Evolutionary conservation across 352 stramenopile species (phyloP), one percentile per base, ranked within the genome.

Genomic region (Peronospora farinosa): DNA sequence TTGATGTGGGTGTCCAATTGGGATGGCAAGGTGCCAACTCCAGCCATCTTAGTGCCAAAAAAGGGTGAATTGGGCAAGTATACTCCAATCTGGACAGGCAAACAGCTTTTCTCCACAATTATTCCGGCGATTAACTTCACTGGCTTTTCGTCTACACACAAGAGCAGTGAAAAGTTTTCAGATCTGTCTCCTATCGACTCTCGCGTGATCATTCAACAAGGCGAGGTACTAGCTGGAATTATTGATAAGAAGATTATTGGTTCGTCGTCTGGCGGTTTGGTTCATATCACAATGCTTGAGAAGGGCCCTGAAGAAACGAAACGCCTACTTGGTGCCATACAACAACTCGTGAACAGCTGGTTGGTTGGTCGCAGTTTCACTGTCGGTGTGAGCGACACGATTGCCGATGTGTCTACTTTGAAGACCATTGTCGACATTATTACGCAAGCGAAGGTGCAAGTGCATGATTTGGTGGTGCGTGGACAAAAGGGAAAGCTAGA

Each of bases 231-330:
- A 11, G 89, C 93, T 60, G 97, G 97, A 59, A 98, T 97, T 30
- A 97, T 99, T 68, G 96, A 99, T 68, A 99, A 99, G 75, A 98
- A 98, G 63, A 97, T 90, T 15, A 97, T 99, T 65, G 97, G 97
- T 62, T 97, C 92, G 11, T 96, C 92, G 44, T 96, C 78, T 31
- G 96, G 96, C 55, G 95, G 95, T 62, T 74, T 99, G 17, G 96
- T 99, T 43, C 97, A 99, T 69, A 97, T 96, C 17, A 95, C 86
- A 19, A 98, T 96, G 94, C 67, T 96, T 12, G 84, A 96, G 38
- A 91, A 94, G 58, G 88, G 88, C n/a, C 78, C 80, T 27, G 86
- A 97, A 54, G 84, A 94, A 55, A 86, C 88, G 0, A 83, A 88
- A 35, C 75, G 78, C 23, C 94, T 97, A 52, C 74, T 97, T 47